Evolutionary conservation across 2,329 filamentous ascomycete genomes (phyloP), one percentile per base, ranked within the genome.

Genomic region (Dactylellina cionopaga): DNA sequence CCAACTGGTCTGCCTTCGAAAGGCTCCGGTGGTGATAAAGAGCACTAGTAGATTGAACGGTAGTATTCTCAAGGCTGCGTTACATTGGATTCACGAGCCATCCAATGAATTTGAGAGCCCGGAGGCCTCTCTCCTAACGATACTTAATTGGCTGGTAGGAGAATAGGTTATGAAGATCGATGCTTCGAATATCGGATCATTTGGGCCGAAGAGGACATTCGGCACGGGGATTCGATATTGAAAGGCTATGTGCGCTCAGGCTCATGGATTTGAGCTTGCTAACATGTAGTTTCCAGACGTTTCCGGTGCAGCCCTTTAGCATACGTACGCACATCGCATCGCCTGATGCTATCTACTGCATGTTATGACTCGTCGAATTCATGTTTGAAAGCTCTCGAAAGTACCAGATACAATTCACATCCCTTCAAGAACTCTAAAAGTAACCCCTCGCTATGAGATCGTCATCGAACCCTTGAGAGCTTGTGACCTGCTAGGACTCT

Each of bases 1-100:
- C 25, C 35, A 63, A 24, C n/a, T n/a, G n/a, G n/a, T n/a, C n/a
- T n/a, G 15, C 24, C 44, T 24, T 22, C n/a, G 17, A 33, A 43
- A 17, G 35, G 35, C n/a, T n/a, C n/a, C n/a, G n/a, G n/a, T n/a
- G 46, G 46, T 27, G 43, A 19, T 49, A 19, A 49, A 5, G 15
- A 25, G 17, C n/a, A 25, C 29, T 46, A 56, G 41, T 15, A 15
- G 19, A 56, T 35, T 39, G 9, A 49, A 51, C 43, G 51, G 62
- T 66, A 58, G 25, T 51, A 58, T 66, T 49, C n/a, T 49, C 33
- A 44, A 39, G 29, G 31, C 43, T 25, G 51, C 24, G 62, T 66
- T 58, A 66, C 62, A 66, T 66, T 47, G 17, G 51, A 29, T 9
- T 31, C 0, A 19, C 3, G 19, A 44, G 4, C 9, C 9, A 22